A percentile compares a stretch with the other conserved stretches of the same genome.
These are phyloP conservation scores for Ophiostoma tasmaniense DNA, from an alignment of 2,329 filamentous ascomycete genomes.

Conservation along the genomic window DNA sequence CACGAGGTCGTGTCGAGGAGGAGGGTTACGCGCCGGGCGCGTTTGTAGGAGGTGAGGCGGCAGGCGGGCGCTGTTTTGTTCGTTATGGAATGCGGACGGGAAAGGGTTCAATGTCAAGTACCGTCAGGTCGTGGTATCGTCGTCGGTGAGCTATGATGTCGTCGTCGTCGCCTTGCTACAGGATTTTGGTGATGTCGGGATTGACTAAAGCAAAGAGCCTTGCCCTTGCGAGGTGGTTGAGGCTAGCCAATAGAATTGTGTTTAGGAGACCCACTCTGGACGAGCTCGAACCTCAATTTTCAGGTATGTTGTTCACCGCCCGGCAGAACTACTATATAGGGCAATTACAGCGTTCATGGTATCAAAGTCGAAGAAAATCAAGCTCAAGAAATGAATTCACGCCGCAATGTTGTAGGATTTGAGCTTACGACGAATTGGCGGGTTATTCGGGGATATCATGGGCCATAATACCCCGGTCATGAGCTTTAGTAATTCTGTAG, in stretches of 20 bases:
- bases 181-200: constrained; percentile 1
- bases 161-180: neutral
- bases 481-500: too few species aligned
- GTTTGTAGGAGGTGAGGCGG: neutral
- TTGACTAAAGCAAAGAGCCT: constrained; percentile 5
- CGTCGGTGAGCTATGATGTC: constrained; percentile 6
- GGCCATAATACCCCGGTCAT: too few species aligned
- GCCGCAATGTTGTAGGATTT: neutral
- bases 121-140: neutral
- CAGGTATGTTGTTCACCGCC: constrained; percentile 15
- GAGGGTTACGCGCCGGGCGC: neutral
- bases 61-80: neutral
- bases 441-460: too few species aligned
- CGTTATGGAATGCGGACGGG: neutral
- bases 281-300: constrained; percentile 16
- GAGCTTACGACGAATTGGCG: neutral
- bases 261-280: neutral
- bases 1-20: neutral
- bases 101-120: neutral
- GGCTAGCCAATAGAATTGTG: neutral
- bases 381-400: neutral
- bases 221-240: neutral
- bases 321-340: constrained; percentile 13
- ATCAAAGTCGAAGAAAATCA: too few species aligned
- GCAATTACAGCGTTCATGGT: neutral